phyloP scores from a whole-genome alignment of 495 filamentous ascomycete species.

The Talaromyces proteolyticus region DNA sequence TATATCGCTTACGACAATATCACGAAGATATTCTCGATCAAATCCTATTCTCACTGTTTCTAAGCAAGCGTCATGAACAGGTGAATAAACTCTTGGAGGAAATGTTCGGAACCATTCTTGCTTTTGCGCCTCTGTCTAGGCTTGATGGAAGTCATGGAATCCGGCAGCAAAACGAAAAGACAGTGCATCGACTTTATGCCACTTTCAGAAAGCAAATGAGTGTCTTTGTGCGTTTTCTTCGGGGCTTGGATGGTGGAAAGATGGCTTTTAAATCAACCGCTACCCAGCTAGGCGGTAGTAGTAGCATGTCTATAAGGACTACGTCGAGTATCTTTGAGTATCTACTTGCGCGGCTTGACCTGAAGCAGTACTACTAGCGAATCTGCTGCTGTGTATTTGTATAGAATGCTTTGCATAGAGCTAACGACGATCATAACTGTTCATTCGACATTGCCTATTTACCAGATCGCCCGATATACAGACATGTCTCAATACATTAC shows the following conservation, averaged over 20 bases:
- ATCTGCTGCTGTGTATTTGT: too few species aligned
- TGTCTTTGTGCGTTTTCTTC: slow-evolving; percentile 48
- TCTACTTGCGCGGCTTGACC: slow-evolving; percentile 40
- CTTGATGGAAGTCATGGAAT: slow-evolving; percentile 31
- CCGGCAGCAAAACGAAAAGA: slow-evolving; percentile 32
- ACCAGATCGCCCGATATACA: too few species aligned
- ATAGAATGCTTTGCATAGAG: too few species aligned
- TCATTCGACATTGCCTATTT: too few species aligned
- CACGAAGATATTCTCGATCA: slow-evolving; percentile 75
- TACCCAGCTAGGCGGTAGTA: slow-evolving; percentile 19
- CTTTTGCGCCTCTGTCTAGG: slow-evolving; percentile 52
- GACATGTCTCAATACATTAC: too few species aligned
- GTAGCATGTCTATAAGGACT: slow-evolving; percentile 7
- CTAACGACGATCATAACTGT: too few species aligned
- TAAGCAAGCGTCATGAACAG: slow-evolving; percentile 48
- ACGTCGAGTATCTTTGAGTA: slow-evolving; percentile 42
- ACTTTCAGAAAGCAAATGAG: slow-evolving; percentile 61
- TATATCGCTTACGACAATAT: slow-evolving; percentile 59
- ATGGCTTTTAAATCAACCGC: slow-evolving; percentile 23
- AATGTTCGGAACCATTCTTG: slow-evolving; percentile 65
- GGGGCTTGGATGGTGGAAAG: slow-evolving; percentile 42
- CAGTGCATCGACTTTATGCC: slow-evolving; percentile 50
- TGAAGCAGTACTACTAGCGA: slow-evolving; percentile 41
- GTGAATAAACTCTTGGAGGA: slow-evolving; percentile 71
- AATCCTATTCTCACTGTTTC: slow-evolving; percentile 68